Conservation (phyloP, 305 asterid genomes). For the Fraxinus sp. region DNA sequence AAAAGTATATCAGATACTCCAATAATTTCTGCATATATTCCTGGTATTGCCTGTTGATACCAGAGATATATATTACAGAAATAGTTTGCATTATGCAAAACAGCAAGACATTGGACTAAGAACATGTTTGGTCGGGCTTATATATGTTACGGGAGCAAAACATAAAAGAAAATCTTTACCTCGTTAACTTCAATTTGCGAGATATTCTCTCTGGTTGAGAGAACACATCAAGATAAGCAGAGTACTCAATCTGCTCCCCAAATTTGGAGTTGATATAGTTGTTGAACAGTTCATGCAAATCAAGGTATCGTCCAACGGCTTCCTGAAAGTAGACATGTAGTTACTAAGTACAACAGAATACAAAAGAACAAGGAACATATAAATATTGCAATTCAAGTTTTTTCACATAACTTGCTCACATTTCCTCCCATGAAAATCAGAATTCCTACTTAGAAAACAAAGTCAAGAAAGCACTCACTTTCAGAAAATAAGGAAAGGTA, state of each 20-base stretch:
- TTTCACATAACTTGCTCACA: background rate
- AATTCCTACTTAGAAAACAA: background rate
- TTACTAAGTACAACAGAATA: background rate
- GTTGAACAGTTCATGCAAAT: conserved; percentile 86
- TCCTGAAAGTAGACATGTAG: conserved; percentile 52
- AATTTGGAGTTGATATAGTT: conserved; percentile 82
- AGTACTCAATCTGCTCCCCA: conserved; percentile 73
- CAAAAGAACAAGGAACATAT: background rate
- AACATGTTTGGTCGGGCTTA: background rate
- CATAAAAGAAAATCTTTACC: conserved; percentile 43
- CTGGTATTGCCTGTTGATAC: conserved; percentile 67
- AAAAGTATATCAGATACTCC: conserved; percentile 74
- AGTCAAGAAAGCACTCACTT: conserved; percentile 1
- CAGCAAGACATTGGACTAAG: background rate
- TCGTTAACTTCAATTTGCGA: conserved; percentile 63
- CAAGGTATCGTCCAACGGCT: conserved; percentile 88
- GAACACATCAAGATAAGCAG: conserved; percentile 79
- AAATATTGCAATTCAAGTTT: background rate
- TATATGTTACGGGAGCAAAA: background rate
- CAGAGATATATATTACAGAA: conserved; percentile 14
- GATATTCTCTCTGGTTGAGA: conserved; percentile 60
- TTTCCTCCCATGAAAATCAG: conserved; percentile 3
- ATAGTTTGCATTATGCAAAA: background rate
- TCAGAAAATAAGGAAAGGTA: background rate
- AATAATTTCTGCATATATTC: conserved; percentile 77